Evolutionary conservation across 2,329 filamentous ascomycete genomes (phyloP), one percentile per base, ranked within the genome.

Genomic region (Sphaerulina populicola): DNA sequence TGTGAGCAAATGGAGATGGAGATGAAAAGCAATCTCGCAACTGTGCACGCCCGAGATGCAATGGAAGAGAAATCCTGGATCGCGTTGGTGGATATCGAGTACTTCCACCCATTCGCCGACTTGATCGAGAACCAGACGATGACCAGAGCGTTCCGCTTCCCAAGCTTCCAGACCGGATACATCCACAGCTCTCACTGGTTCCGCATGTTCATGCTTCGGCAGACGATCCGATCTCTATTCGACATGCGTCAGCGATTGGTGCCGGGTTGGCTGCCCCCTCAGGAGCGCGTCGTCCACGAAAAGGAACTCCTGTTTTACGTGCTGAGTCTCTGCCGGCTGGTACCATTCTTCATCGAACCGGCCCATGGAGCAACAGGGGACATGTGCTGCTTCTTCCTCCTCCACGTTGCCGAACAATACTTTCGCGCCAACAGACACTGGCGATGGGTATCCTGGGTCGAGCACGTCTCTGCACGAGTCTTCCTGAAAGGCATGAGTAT

Each of bases 181-280:
- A 42, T 66, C 7, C 52, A 58, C 35, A 56, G 51, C 18, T 53
- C 60, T 31, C 63, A 64, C 49, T 65, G 63, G 63, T 49, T 60
- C 1, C 53, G 55, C 29, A 58, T 64, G 54, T 57, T 58, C 49
- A 55, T 55, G 39, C 52, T 65, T 15, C 56, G 62, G 21, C 44
- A 31, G 30, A 53, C 49, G 7, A 57, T 57, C n/a, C 49, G 54
- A 15, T 52, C 49, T 15, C 50, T 62, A 29, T 54, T 58, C 43
- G 43, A 49, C 18, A 38, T 49, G 15, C 53, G 57, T 4, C 54
- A 55, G 30, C 49, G 43, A 9, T 12, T 60, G 3, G 52, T 57
- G 7, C 38, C 36, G 5, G 37, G 29, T 38, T 63, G 59, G 59
- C 46, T 33, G 8, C 57, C 58, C 1, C 30, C 41, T 14, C 11